Evolutionary conservation across 2,329 filamentous ascomycete species (phyloP).

Genomic region (Stachybotrys chartarum): DNA sequence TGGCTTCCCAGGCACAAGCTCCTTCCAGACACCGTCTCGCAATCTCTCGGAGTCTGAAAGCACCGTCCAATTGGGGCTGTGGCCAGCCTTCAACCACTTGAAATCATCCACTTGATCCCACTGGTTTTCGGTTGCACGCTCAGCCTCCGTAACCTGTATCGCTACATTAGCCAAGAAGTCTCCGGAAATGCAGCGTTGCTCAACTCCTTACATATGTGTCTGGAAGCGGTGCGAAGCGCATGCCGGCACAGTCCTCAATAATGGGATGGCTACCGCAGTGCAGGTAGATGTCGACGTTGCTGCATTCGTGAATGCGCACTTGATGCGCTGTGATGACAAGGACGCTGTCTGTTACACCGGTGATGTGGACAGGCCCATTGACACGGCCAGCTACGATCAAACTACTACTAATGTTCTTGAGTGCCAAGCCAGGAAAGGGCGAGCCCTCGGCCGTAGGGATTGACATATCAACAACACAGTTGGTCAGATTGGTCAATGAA

Average conservation of each 20-base stretch:
- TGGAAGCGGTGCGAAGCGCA: slow-evolving; percentile 76
- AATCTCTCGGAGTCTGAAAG: slow-evolving; percentile 55
- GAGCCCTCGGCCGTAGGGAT: slow-evolving; percentile 47
- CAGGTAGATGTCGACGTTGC: slow-evolving; percentile 76
- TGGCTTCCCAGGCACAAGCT: slow-evolving; percentile 56
- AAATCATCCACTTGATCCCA: slow-evolving; percentile 96
- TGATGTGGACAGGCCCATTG: slow-evolving; percentile 76
- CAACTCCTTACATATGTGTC: slow-evolving; percentile 54
- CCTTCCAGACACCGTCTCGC: slow-evolving; percentile 58
- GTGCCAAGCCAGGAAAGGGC: slow-evolving; percentile 60
- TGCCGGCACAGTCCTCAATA: slow-evolving; percentile 76
- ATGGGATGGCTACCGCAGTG: slow-evolving; percentile 79
- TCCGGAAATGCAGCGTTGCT: neutral
- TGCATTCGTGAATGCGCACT: slow-evolving; percentile 85
- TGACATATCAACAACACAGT: slow-evolving; percentile 77
- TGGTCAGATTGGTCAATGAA: slow-evolving; percentile 59
- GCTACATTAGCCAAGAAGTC: slow-evolving; percentile 1
- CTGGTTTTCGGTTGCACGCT: slow-evolving; percentile 47
- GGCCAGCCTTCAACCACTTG: slow-evolving; percentile 85
- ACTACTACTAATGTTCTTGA: slow-evolving; percentile 63
- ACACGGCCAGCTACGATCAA: slow-evolving; percentile 75
- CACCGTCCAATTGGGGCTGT: slow-evolving; percentile 81
- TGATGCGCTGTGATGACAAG: slow-evolving; percentile 77
- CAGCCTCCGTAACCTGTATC: slow-evolving; percentile 18
- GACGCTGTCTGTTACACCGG: slow-evolving; percentile 63